Evolutionary conservation across 768 basidiomycete species (phyloP).

Genomic region (Tricholoma matsutake): DNA sequence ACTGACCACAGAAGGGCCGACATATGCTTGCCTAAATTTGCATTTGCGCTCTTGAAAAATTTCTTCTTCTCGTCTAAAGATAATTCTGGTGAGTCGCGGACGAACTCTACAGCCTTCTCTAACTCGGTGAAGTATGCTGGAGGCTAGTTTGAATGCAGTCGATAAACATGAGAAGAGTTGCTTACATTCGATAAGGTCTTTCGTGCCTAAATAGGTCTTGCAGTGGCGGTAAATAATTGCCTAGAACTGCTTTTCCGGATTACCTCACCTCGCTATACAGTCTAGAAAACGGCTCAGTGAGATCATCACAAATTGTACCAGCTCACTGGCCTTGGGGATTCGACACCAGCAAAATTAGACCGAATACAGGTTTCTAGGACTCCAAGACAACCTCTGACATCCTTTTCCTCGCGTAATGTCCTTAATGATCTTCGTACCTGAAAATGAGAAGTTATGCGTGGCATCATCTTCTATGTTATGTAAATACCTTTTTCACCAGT

Average conservation of each 20-base stretch:
- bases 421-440: conserved; percentile 74
- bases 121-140: conserved; percentile 83
- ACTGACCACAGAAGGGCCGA: background rate
- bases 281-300: conserved; percentile 32
- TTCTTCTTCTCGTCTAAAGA: conserved; percentile 85
- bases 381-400: conserved; percentile 82
- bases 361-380: conserved; percentile 90
- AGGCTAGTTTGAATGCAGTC: conserved; percentile 6
- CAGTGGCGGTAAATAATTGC: conserved; percentile 10
- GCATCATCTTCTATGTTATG: background rate
- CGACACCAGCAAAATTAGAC: conserved; percentile 90
- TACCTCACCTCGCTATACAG: conserved; percentile 87
- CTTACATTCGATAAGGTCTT: conserved; percentile 82
- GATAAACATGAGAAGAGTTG: conserved; percentile 1
- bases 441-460: background rate
- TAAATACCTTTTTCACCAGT: conserved; percentile 66
- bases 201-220: conserved; percentile 91
- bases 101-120: conserved; percentile 67
- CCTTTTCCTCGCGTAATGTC: conserved; percentile 67
- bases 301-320: background rate
- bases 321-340: conserved; percentile 61
- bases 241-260: conserved; percentile 2
- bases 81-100: conserved; percentile 71
- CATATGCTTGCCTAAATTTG: conserved; percentile 64
- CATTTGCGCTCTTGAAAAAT: conserved; percentile 88